Base-by-base conservation (phyloP, 768 basidiomycete species). In the Melanogaster broomeanus region DNA sequence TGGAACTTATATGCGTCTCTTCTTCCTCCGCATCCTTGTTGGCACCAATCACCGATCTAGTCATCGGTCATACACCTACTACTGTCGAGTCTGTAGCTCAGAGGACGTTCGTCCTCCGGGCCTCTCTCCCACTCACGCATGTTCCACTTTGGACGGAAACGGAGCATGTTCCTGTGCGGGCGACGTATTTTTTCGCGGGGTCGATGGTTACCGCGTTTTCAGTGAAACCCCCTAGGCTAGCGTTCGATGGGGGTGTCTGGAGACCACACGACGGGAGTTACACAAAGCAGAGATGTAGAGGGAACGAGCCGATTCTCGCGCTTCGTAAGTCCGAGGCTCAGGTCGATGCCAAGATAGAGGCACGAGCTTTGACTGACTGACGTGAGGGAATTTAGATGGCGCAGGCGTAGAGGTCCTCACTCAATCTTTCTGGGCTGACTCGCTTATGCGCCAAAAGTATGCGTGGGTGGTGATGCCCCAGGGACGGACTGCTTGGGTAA, bases 401-500 rank as follows among this genome's bases (percentile, higher is more conserved):
- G 93, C 94, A 1, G 93, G 93, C 2, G 90, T 90, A 5, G 86
- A 93, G 53, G 77, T 90, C 8, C 52, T 83, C 34, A 53, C 59
- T 6, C 63, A 72, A 24, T 57, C 75, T 0, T 83, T 86, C 52
- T 93, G 88, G 88, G 63, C 72, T 0, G 76, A 83, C 15, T 77
- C 87, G 1, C 67, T 94, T 12, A 80, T 84, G 2, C 72, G 74
- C 6, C 83, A 84, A 49, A 59, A 72, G 22, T 69, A 71, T 7
- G 85, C 81, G 49, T 97, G 94, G 94, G 71, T 88, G 10, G 71
- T 95, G 18, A 70, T 87, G n/a, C 89, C 93, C 0, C 79, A 83
- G n/a, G 93, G 94, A 0, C 74, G 85, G 45, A 93, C 88, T 2
- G 79, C 87, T 24, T 96, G 93, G 93, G 89, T 87, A 63, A 42